These are phyloP conservation scores for Paracoccidioides lutzii DNA, from an alignment of 2,329 filamentous ascomycete genomes.

Conservation along the genomic window DNA sequence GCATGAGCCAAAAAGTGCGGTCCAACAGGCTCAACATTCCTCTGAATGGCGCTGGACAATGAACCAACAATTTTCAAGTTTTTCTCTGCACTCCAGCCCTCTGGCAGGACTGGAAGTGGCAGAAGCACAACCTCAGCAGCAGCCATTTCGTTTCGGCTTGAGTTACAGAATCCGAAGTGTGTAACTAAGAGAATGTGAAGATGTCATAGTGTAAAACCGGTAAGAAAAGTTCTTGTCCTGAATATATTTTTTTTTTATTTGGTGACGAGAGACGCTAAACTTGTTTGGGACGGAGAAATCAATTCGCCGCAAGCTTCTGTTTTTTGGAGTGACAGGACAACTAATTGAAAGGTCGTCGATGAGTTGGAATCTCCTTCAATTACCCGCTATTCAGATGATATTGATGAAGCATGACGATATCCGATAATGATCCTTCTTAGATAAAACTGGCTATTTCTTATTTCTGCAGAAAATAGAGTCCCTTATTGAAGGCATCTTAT, in stretches of 20 bases:
- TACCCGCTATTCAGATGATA: neutral
- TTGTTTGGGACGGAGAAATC: constrained; percentile 1
- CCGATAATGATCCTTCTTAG: neutral
- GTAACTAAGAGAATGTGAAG: neutral
- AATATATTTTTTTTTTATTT: constrained; percentile 18
- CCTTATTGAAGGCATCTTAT: too few species aligned
- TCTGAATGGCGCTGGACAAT: constrained; percentile 64
- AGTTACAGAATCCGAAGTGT: neutral
- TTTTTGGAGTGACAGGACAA: neutral
- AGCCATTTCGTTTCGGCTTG: constrained; percentile 43
- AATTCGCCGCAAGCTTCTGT: neutral
- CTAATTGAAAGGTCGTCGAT: neutral
- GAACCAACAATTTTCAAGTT: constrained; percentile 77
- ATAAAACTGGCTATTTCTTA: neutral
- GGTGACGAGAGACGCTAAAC: constrained; percentile 2
- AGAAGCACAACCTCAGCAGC: constrained; percentile 35
- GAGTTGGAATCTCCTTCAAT: neutral
- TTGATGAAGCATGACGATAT: too few species aligned
- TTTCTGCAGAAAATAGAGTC: neutral
- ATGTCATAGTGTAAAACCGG: constrained; percentile 1
- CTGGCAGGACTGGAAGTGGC: constrained; percentile 58
- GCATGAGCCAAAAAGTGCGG: constrained; percentile 97
- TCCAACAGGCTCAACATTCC: constrained; percentile 88
- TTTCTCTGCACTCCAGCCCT: constrained; percentile 70
- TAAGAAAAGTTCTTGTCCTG: constrained; percentile 1